phyloP scores from a whole-genome alignment of 768 basidiomycete species.

The Russula ochroleuca region DNA sequence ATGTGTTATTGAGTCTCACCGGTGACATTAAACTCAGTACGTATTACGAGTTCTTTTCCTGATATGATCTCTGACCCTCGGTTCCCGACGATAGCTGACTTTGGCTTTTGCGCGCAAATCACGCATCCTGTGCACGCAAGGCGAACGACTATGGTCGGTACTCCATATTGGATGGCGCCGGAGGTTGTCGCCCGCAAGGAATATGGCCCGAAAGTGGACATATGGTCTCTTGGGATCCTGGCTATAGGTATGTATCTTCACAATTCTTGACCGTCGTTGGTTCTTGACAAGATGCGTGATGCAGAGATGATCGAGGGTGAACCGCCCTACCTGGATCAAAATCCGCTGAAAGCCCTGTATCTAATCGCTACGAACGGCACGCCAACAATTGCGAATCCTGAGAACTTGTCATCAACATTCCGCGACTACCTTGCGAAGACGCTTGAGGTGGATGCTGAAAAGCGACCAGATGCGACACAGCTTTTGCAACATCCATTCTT shows the following conservation, averaged over 20 bases:
- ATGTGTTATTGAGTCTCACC: conserved; percentile 85
- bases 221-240: conserved; percentile 96
- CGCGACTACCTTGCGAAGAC: conserved; percentile 84
- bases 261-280: conserved; percentile 16
- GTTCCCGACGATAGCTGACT: conserved; percentile 61
- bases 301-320: conserved; percentile 98
- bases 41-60: conserved; percentile 36
- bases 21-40: conserved; percentile 98
- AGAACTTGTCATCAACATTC: conserved; percentile 68
- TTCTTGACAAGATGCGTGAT: conserved; percentile 1
- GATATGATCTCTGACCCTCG: background rate
- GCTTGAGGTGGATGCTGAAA: conserved; percentile 92
- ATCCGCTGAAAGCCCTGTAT: conserved; percentile 93
- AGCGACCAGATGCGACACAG: conserved; percentile 80
- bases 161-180: conserved; percentile 99
- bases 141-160: conserved; percentile 96
- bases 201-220: conserved; percentile 97
- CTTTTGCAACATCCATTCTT: conserved; percentile 88
- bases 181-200: conserved; percentile 97
- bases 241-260: conserved; percentile 65
- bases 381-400: conserved; percentile 90
- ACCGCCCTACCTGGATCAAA: conserved; percentile 93
- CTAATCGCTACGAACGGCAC: conserved; percentile 98
- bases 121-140: conserved; percentile 79
- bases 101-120: conserved; percentile 96